phyloP scores from a whole-genome alignment of 345 rosid species.

The Psidium guajava region DNA sequence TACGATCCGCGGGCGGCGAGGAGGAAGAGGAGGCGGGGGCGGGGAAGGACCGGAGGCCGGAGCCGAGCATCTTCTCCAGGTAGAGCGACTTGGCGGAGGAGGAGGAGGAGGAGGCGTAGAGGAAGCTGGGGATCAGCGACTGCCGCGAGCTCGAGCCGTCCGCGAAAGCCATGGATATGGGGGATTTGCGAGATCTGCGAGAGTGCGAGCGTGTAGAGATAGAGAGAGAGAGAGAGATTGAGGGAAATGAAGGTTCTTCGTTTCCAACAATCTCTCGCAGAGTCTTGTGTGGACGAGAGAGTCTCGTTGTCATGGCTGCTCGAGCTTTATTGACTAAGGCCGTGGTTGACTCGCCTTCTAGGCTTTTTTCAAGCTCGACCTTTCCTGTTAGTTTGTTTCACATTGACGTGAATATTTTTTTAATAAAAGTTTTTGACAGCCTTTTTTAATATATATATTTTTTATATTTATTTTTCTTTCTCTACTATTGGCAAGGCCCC shows the following conservation, averaged over 20 bases:
- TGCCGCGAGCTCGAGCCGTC: slow-evolving; percentile 19
- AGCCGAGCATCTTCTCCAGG: slow-evolving; percentile 13
- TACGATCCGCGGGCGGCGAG: neutral
- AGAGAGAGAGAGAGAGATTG: neutral
- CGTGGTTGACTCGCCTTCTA: neutral
- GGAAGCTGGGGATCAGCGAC: slow-evolving; percentile 63
- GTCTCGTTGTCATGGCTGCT: rapidly evolving
- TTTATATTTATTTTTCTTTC: too few relatives aligned
- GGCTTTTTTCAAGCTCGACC: neutral
- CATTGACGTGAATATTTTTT: too few relatives aligned
- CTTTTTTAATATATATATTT: too few relatives aligned
- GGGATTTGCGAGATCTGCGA: neutral
- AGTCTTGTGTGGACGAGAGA: too few relatives aligned
- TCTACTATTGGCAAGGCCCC: too few relatives aligned
- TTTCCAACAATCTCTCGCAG: neutral
- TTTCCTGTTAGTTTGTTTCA: neutral
- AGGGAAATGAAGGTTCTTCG: neutral
- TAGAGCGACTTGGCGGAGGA: slow-evolving; percentile 4
- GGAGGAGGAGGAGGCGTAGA: slow-evolving; percentile 30
- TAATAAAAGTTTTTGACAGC: too few relatives aligned
- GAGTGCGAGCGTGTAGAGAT: neutral
- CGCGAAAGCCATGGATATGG: slow-evolving; percentile 25
- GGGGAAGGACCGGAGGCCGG: neutral
- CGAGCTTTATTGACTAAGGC: neutral
- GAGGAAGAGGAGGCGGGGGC: neutral